Evolutionary conservation across 306 rosid species (phyloP).

Genomic region (Medicago lupulina): DNA sequence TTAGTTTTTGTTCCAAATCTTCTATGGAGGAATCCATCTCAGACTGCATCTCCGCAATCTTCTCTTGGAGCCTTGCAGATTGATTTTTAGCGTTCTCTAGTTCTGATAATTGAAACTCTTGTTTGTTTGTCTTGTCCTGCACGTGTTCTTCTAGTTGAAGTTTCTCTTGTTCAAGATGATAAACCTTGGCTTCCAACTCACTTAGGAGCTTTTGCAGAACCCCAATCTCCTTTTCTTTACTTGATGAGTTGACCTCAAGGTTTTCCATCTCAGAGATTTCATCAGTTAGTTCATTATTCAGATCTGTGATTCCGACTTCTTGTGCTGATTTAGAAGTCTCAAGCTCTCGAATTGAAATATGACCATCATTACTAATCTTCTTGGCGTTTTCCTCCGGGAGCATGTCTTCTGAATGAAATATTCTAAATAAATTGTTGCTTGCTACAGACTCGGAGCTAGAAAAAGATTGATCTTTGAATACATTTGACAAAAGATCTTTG

Average conservation of each 20-base stretch:
- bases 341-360: conserved; percentile 43
- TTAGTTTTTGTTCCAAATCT: conserved; percentile 41
- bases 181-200: conserved; percentile 53
- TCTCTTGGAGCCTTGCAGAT: conserved; percentile 49
- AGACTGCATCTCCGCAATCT: conserved; percentile 51
- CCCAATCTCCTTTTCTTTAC: conserved; percentile 51
- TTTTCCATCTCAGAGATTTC: conserved; percentile 46
- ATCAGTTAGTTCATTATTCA: conserved; percentile 40
- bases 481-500: conserved; percentile 47
- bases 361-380: conserved; percentile 40
- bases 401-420: conserved; percentile 48
- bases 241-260: conserved; percentile 50
- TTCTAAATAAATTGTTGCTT: conserved; percentile 47
- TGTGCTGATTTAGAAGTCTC: conserved; percentile 47
- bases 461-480: conserved; percentile 47
- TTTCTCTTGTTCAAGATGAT: conserved; percentile 52
- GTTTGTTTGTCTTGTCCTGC: conserved; percentile 45
- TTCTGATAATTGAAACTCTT: conserved; percentile 51
- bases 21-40: conserved; percentile 50
- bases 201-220: conserved; percentile 43
- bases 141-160: conserved; percentile 44
- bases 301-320: conserved; percentile 48
- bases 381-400: conserved; percentile 36
- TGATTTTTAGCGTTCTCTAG: conserved; percentile 52
- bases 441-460: conserved; percentile 59